Evolutionary conservation across 1,284 basidiomycete genomes (phyloP), one percentile per base, ranked within the genome.

Genomic region (Ustilago shanxiensis): DNA sequence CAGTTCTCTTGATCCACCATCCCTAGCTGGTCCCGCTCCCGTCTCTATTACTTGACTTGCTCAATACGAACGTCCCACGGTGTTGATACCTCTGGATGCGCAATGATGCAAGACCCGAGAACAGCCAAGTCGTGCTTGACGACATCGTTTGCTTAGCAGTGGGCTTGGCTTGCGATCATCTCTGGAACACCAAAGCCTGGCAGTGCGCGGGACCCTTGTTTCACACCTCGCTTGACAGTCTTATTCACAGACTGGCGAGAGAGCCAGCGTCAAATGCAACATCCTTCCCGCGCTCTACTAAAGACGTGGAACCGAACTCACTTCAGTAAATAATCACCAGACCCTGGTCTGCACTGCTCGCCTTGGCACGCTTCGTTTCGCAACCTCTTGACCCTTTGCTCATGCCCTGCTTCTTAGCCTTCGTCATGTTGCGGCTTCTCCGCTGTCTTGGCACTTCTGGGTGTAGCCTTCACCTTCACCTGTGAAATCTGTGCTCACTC

Each of bases 301-400:
- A 14, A 37, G 35, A 7, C 11, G 31, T 33, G 31, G 31, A 33
- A 33, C 37, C 37, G 18, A 44, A 44, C 20, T 20, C 7, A 44
- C 37, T 16, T 39, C 37, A 39, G 37, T n/a, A n/a, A n/a, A 11
- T 44, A 44, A 44, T 22, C 50, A 3, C 29, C 35, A 49, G 58
- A 49, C 58, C 58, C 16, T 37, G 3, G 8, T 3, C 9, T 26
- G 51, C 51, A 61, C 35, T 26, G 26, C 50, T 31, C 14, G 37
- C 11, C 59, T 61, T 52, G 59, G 59, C 59, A 61, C 29, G 37
- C 24, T 41, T 37, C 58, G 31, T 35, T 60, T 60, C 49, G 35
- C 45, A 14, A 31, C 11, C 7, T 37, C 8, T 37, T 37, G 35
- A 13, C 16, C 39, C 33, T 39, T 29, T 7, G 13, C 24, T 49